Percentiles rank a stretch among this genome's conserved stretches.
Conservation (phyloP, 2,329 filamentous ascomycete species). For the Plenodomus tracheiphilus region DNA sequence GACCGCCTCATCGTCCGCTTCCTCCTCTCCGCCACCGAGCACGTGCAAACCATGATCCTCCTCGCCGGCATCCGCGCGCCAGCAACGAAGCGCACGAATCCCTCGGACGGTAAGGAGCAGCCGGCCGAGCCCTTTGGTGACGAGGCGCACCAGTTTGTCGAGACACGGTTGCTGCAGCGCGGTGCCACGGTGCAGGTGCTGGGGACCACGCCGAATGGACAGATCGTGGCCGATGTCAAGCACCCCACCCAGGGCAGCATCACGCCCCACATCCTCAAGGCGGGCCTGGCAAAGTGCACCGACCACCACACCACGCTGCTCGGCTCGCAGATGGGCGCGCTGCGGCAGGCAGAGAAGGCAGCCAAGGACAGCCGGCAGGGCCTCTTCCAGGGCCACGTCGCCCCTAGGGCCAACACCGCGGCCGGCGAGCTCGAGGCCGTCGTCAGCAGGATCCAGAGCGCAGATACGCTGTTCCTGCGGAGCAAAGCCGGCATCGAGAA, state of each 20-base stretch:
- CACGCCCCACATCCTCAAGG: slow-evolving; percentile 84
- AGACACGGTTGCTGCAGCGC: slow-evolving; percentile 82
- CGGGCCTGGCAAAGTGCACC: slow-evolving; percentile 87
- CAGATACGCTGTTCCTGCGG: slow-evolving; percentile 85
- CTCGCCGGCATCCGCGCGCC: slow-evolving; percentile 88
- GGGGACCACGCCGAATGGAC: slow-evolving; percentile 84
- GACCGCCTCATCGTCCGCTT: slow-evolving; percentile 87
- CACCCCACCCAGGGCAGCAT: slow-evolving; percentile 88
- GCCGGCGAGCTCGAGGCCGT: slow-evolving; percentile 74
- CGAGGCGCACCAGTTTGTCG: slow-evolving; percentile 86
- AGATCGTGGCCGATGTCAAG: slow-evolving; percentile 83
- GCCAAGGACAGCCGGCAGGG: slow-evolving; percentile 78
- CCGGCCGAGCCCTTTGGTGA: slow-evolving; percentile 87
- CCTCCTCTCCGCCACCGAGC: slow-evolving; percentile 77
- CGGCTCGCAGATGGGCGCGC: slow-evolving; percentile 80
- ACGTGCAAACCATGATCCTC: slow-evolving; percentile 85
- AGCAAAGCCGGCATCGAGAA: slow-evolving; percentile 85
- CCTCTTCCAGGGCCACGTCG: slow-evolving; percentile 79
- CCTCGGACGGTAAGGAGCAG: slow-evolving; percentile 77
- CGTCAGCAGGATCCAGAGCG: slow-evolving; percentile 82
- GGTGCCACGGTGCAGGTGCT: slow-evolving; percentile 81
- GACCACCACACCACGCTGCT: slow-evolving; percentile 95
- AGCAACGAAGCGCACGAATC: slow-evolving; percentile 81
- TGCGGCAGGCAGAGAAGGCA: slow-evolving; percentile 83
- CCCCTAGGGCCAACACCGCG: slow-evolving; percentile 59